Evolutionary conservation across 2,329 filamentous ascomycete species (phyloP), one percentile per base, ranked within the genome.

Genomic region (Aspergillus sp.): DNA sequence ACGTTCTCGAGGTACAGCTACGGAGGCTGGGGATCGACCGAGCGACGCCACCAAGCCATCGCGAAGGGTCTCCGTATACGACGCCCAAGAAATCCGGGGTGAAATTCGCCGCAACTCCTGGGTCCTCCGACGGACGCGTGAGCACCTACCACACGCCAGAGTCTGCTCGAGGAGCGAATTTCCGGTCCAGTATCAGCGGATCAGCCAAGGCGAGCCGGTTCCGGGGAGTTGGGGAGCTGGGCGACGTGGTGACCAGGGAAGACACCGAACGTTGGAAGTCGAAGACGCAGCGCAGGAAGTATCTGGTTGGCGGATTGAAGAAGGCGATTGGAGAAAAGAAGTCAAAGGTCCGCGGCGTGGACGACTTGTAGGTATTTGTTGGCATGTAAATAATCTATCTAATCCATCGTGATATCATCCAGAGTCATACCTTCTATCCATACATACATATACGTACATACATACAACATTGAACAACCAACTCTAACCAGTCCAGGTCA

Each of bases 1-100:
- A 94, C 55, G 76, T 94, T 5, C 71, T 96, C 19, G 91, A 96
- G 61, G 75, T 79, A 29, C 84, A 94, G 54, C 76, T 98, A 64
- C 78, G 82, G 37, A 84, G 78, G 53, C 61, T 93, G 14, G 71
- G 72, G 5, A 60, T 84, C 20, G 55, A 58, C 30, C 42, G 49
- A 3, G 34, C 41, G 3, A 39, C 46, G 4, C 24, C 42, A 17
- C 36, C 51, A 2, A 35, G 32, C 12, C 58, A 51, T 35, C 57
- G 53, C 15, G 60, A 62, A 31, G 57, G 46, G 4, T 60, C 60
- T 1, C 60, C 60, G 3, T 59, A 61, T 25, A 47, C 52, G 4
- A 64, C 59, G 1, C 52, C 53, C 1, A 53, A 49, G 26, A 63
- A 61, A 42, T 43, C 39, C 4, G 24, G 42, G n/a, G 48, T 43